Evolutionary conservation across 192 early-diverging fungal genomes (phyloP), one percentile per base, ranked within the genome.

Genomic region (Pilobolus umbonatus): DNA sequence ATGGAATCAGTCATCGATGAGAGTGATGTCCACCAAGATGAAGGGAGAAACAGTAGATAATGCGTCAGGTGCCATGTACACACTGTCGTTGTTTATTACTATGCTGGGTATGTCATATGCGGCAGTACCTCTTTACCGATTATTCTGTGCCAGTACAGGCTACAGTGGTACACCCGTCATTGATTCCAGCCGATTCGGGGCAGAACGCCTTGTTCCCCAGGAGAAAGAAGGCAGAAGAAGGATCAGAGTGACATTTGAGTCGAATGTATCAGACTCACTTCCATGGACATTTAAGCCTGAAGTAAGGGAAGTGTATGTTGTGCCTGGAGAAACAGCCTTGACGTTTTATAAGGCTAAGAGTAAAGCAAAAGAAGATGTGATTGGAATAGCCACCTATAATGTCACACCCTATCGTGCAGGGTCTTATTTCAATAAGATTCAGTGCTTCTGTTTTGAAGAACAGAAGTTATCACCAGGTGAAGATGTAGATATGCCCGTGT

Each of bases 391-490:
- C 3, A 99, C 96, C 1, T 99, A 99, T 60, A 95, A 94, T 62
- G 95, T 99, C 19, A 85, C 91, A 5, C 96, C 96, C 3, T 79
- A 85, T 51, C 88, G 91, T 63, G 93, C 90, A 0, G 96, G 89
- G 11, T 90, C 86, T 60, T 94, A 99, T 56, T 99, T 99, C 65
- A 99, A 99, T 83, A 99, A 99, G 78, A 94, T 99, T 56, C 96
- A 99, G 68, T 99, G 96, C 68, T 99, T 99, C 62, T 99, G 96
- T 70, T 99, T 99, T 78, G 96, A 99, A 61, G 94, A 97, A 72
- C 96, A 99, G 72, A 87, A 85, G 72, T 74, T 99, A 57, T 78
- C 76, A 53, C 86, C 93, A 0, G 81, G 81, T 9, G 96, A 99
- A 71, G 84, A 93, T 49, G 88, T 99, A 5, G 96, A 98, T 59